A percentile compares a stretch with the other conserved stretches of the same genome.
phyloP scores from a whole-genome alignment of 495 filamentous ascomycete genomes.

The Aspergillus olivimuriae region DNA sequence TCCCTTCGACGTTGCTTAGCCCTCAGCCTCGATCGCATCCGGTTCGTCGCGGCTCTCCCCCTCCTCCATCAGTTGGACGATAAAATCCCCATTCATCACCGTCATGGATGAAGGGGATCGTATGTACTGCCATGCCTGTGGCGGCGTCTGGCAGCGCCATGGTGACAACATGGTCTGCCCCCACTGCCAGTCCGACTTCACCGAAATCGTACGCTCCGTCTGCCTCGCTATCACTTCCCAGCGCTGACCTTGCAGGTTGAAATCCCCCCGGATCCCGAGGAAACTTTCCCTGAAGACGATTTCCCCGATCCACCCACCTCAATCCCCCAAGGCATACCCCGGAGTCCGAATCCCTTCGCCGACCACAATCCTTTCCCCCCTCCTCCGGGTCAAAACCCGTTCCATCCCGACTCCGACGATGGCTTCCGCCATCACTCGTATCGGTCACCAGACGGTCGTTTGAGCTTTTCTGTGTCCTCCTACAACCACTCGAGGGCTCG shows the following conservation, averaged over 20 bases:
- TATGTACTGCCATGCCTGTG: slow-evolving; percentile 76
- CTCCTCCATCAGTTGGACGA: too few species aligned
- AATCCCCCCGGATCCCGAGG: slow-evolving; percentile 28
- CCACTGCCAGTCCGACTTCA: slow-evolving; percentile 68
- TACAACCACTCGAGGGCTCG: slow-evolving; percentile 20
- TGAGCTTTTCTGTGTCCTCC: slow-evolving; percentile 33
- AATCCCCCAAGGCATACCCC: too few species aligned
- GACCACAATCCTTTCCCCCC: slow-evolving; percentile 39
- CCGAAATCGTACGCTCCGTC: slow-evolving; percentile 58
- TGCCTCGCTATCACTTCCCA: not conserved
- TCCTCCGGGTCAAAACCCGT: too few species aligned
- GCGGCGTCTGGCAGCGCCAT: slow-evolving; percentile 70
- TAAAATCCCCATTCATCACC: not conserved
- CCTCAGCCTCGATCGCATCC: too few species aligned
- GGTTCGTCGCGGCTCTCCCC: too few species aligned
- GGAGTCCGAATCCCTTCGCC: slow-evolving; percentile 25
- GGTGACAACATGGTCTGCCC: slow-evolving; percentile 66
- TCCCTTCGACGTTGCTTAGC: not conserved
- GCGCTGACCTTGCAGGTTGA: slow-evolving; percentile 26
- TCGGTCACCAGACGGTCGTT: slow-evolving; percentile 39
- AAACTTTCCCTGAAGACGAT: slow-evolving; percentile 9
- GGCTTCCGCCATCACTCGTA: slow-evolving; percentile 40
- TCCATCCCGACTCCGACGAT: slow-evolving; percentile 4
- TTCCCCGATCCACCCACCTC: slow-evolving; percentile 12
- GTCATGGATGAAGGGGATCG: slow-evolving; percentile 48